Evolutionary conservation across 345 rosid species (phyloP), one percentile per base, ranked within the genome.

Genomic region (Populus alba): DNA sequence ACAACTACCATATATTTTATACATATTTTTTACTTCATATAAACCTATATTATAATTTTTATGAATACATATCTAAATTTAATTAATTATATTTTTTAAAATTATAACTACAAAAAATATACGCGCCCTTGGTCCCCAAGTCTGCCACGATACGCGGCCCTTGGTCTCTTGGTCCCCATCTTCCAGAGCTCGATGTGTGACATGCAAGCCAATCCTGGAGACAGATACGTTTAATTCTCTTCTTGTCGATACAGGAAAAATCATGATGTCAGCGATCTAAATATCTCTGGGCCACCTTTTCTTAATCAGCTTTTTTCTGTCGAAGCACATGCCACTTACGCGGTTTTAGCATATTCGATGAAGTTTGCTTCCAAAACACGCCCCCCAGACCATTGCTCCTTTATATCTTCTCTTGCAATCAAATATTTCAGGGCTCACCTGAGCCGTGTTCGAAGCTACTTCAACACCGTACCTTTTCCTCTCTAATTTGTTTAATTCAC

Each of bases 271-370:
- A 59, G 63, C 3, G 63, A 59, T 59, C 63, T 59, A 23, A 59
- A 4, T 23, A n/a, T 59, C 63, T 9, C 6, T n/a, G 23, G 63
- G 27, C 15, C 63, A 59, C 6, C 15, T 59, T 59, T n/a, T 59
- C 29, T 3, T n/a, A n/a, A 59, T 9, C 63, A 59, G 63, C 37
- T 8, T 69, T 8, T 69, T 41, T 20, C 55, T 74, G 53, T 74
- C 25, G 55, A 73, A 66, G 77, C 77, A 78, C 73, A 38, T 78
- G 77, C 81, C 81, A 73, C 73, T 78, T 39, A 72, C 72, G 72
- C 76, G 73, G 71, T 72, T 72, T 78, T 38, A 38, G 55, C 51
- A 65, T 71, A 65, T 72, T 72, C 71, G 49, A 43, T 20, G 43
- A 66, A 33, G 66, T 25, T 78, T 66, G 76, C 72, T 72, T 72